Evolutionary conservation across 1,284 basidiomycete genomes (phyloP).

Genomic region (Ceratobasidium sp.): DNA sequence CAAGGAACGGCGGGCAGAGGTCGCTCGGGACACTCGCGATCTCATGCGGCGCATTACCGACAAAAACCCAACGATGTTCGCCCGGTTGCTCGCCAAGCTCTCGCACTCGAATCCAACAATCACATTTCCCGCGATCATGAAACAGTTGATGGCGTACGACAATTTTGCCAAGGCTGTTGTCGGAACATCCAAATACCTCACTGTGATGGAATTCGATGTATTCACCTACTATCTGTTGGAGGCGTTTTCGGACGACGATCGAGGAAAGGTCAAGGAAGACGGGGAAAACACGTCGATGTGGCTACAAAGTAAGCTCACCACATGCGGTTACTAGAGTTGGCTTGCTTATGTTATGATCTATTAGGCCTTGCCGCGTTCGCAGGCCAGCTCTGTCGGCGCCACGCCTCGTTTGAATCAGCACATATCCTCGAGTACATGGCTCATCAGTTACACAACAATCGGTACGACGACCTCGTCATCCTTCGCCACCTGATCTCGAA

Average conservation of each 20-base stretch:
- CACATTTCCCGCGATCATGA: constrained; percentile 88
- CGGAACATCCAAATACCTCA: constrained; percentile 88
- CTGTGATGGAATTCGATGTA: constrained; percentile 92
- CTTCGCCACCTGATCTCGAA: constrained; percentile 91
- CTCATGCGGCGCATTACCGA: constrained; percentile 82
- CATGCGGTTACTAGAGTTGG: constrained; percentile 14
- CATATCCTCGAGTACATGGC: constrained; percentile 89
- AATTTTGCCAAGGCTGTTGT: constrained; percentile 92
- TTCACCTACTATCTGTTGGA: constrained; percentile 89
- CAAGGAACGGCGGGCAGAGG: constrained; percentile 71
- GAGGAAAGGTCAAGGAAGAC: constrained; percentile 87
- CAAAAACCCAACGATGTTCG: constrained; percentile 68
- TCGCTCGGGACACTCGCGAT: constrained; percentile 78
- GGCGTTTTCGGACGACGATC: constrained; percentile 83
- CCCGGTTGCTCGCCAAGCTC: constrained; percentile 91
- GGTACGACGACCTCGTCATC: constrained; percentile 89
- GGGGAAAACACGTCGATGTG: constrained; percentile 92
- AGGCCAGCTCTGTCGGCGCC: constrained; percentile 82
- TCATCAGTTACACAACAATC: constrained; percentile 84
- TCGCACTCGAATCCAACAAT: constrained; percentile 93
- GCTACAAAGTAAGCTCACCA: constrained; percentile 81
- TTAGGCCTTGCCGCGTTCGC: constrained; percentile 89
- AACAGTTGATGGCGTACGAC: constrained; percentile 96
- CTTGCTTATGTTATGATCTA: constrained; percentile 34
- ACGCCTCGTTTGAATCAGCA: constrained; percentile 76